A percentile compares a stretch with the other conserved stretches of the same genome.
These are phyloP conservation scores for Kwoniella sp. DNA, from an alignment of 768 basidiomycete species.

Conservation along the genomic window DNA sequence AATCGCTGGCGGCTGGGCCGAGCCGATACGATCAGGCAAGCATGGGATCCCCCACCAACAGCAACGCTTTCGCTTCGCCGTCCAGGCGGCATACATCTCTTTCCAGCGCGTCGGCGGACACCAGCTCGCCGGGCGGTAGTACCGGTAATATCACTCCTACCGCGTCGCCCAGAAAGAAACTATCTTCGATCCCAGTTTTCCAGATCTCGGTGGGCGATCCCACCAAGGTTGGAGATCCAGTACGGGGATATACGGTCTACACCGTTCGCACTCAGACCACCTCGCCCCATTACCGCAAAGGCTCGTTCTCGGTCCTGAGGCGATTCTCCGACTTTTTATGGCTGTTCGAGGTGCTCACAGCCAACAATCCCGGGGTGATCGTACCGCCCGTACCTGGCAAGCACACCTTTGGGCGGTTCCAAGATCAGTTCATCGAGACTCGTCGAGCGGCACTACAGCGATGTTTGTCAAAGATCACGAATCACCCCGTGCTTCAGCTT, in stretches of 20 bases:
- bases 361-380: conserved; percentile 93
- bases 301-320: conserved; percentile 86
- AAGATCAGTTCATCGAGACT: conserved; percentile 83
- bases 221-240: conserved; percentile 92
- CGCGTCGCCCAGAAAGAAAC: conserved; percentile 7
- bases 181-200: conserved; percentile 59
- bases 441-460: conserved; percentile 77
- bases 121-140: not conserved
- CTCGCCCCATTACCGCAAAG: conserved; percentile 75
- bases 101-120: not conserved
- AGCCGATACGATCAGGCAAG: conserved; percentile 4
- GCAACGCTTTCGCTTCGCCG: conserved; percentile 1
- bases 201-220: conserved; percentile 91
- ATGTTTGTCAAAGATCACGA: conserved; percentile 86
- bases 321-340: conserved; percentile 97
- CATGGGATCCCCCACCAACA: not conserved
- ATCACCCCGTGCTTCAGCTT: conserved; percentile 82
- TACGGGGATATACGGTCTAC: conserved; percentile 80
- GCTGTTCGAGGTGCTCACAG: conserved; percentile 81
- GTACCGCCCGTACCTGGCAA: conserved; percentile 97
- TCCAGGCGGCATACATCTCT: not conserved
- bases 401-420: conserved; percentile 83
- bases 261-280: conserved; percentile 89
- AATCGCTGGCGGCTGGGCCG: conserved; percentile 5
- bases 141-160: not conserved